Evolutionary conservation across 257 asterid species (phyloP), one percentile per base, ranked within the genome.

Genomic region (Solanum lignicaule): DNA sequence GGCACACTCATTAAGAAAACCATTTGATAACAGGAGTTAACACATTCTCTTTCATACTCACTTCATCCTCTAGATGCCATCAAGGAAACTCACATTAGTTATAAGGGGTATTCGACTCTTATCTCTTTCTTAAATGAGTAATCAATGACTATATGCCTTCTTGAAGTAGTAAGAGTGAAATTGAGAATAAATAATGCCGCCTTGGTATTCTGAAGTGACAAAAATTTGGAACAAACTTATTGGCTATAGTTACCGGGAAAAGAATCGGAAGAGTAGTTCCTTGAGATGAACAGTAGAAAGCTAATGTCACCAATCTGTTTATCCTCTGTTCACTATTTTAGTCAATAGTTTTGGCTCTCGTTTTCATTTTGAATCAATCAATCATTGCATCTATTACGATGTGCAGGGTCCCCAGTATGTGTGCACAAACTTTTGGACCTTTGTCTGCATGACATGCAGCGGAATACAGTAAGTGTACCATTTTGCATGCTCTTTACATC

Each of bases 361-460:
- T 78, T 79, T 79, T 79, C 65, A 65, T 69, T 60, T 35, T 62
- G 55, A 78, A 83, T 85, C 60, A 74, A 55, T 84, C 33, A 65
- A 48, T 60, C 83, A 23, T 76, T 83, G 74, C 62, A 52, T 48
- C 23, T 35, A 9, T 88, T 84, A 87, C 79, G 46, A 90, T 87
- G 69, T 90, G 95, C 96, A 97, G 99, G 99, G 98, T 82, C 99
- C 99, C 89, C 99, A 97, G 82, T 97, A 95, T 84, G 98, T 95
- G 21, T 97, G 99, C 89, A 95, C 98, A 78, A 95, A 93, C 87
- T 97, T 97, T 88, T 97, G 98, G 98, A 95, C 99, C 48, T 97
- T 97, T 90, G 94, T 95, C 83, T 97, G 99, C 87, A 91, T 88
- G 86, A 91, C 98, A 5, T 97, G 99, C 96, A 93, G 99, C 87